A percentile compares a stretch with the other conserved stretches of the same genome.
Evolutionary conservation across 805 yeast genomes (phyloP).

Genomic region (Jamesozyma hellenica): DNA sequence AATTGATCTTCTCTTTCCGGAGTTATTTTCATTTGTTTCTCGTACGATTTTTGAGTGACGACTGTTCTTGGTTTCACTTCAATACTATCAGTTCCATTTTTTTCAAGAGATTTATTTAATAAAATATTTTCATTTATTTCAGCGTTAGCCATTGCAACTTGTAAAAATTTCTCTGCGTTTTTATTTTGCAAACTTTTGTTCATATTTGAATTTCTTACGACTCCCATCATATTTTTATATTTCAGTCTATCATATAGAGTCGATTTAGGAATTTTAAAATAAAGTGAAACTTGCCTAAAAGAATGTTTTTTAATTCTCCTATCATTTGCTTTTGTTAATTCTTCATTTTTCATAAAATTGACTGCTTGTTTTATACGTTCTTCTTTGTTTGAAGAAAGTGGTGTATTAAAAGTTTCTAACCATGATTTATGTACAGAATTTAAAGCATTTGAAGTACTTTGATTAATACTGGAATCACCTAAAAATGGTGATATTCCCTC

Average conservation of each 20-base stretch:
- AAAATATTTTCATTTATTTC: neutral
- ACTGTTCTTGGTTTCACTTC: neutral
- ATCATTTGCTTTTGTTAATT: constrained; percentile 8
- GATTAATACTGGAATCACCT: constrained; percentile 4
- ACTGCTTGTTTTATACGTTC: constrained; percentile 20
- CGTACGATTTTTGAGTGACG: constrained; percentile 9
- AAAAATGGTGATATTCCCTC: constrained; percentile 2
- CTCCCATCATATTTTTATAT: neutral
- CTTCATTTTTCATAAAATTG: constrained; percentile 15
- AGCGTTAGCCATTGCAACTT: neutral
- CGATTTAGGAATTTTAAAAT: constrained; percentile 21
- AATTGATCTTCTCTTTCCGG: constrained; percentile 13
- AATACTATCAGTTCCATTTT: neutral
- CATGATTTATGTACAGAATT: constrained; percentile 15
- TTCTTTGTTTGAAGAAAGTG: constrained; percentile 42
- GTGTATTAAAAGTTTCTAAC: constrained; percentile 10
- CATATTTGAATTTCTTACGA: neutral
- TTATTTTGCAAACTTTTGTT: neutral
- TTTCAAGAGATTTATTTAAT: neutral
- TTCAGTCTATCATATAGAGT: constrained; percentile 21
- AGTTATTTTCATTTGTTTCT: constrained; percentile 20
- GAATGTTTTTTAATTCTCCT: constrained; percentile 14
- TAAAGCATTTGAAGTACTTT: constrained; percentile 12
- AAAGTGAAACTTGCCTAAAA: constrained; percentile 18
- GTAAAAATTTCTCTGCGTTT: neutral